Base-by-base conservation (phyloP, 805 yeast genomes). In the Saturnispora saitoi region DNA sequence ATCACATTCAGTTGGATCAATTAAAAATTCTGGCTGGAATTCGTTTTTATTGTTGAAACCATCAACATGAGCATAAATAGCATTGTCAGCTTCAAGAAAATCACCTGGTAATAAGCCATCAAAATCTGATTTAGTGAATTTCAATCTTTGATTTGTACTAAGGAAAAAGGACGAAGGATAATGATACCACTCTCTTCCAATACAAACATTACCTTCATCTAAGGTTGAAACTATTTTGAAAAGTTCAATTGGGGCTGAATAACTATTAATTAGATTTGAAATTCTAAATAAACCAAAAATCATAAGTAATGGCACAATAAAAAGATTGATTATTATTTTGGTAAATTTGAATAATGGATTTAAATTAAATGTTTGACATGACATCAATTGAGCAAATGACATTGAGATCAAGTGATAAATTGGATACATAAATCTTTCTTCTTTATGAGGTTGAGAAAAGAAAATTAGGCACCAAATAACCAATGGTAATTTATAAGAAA, bases 121-220 rank as follows among this genome's bases (percentile, higher is more conserved):
- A 65, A 90, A 91, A 1, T 91, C 93, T 49, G 88, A 81, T 48
- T 72, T 69, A 9, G 86, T 78, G 63, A 87, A 91, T 56, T 70
- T 70, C 22, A 88, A 67, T 54, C 96, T 68, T 57, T 73, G 73
- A 49, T 77, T 69, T 4, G 76, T 73, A 3, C 86, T 81, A 22
- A 91, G 67, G 60, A 90, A 87, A 61, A 89, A 86, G 0, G 96
- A 89, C 1, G 86, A 80, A 9, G 98, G 96, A 65, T 70, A 90
- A 60, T 91, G 85, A 59, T 87, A 88, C 97, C 97, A 90, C 67
- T 91, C 97, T 50, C 95, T 75, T 2, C 96, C 97, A n/a, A 85
- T 73, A 65, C 98, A 91, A 0, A 91, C 83, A 54, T 79, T 83
- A 32, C 66, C 68, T 12, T 39, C n/a, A 15, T 31, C 26, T n/a